Base-by-base conservation (phyloP, 2,329 filamentous ascomycete species). In the Fusarium proliferatum region DNA sequence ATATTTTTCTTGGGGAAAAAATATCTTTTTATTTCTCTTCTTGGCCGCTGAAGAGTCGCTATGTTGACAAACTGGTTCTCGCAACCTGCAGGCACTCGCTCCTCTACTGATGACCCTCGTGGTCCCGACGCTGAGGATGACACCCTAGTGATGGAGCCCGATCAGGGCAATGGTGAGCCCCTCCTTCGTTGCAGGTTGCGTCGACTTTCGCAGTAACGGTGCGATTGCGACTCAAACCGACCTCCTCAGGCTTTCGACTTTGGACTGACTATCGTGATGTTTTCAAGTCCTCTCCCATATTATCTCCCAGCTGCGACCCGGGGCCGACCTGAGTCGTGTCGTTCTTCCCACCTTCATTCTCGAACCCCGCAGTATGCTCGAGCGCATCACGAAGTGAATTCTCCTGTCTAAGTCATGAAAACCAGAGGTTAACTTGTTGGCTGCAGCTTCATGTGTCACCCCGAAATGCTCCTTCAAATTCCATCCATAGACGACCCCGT, bases 261-360 rank as follows among this genome's bases (percentile, higher is more conserved):
- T 52, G 38, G 42, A 58, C 76, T 76, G 56, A 78, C 71, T 23
- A 62, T 39, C 39, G 49, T 73, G 53, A 64, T 61, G 46, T 30
- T 38, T 61, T 43, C 61, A 80, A 97, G 96, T 99, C 79, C 92
- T 99, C 76, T 94, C 92, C 67, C 96, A 98, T 84, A 97, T 99
- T 84, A 98, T 99, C 80, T 97, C 95, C 59, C 96, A 99, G 85
- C 88, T 99, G 72, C 93, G 96, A 72, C 96, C 96, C 17, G 96
- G 96, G 74, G 96, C 96, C 78, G 96, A 99, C 82, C 87, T 99
- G 77, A 97, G 95, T 84, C 91, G 96, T 77, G 95, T 99, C 71
- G 96, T 96, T 41, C 87, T 99, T 64, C 96, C 96, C 45, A 99
- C 96, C 53, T 99, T 99, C 82, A 99, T 99, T 79, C 90, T 99